Evolutionary conservation across 2,329 filamentous ascomycete genomes (phyloP), one percentile per base, ranked within the genome.

Genomic region (Stachybotrys chartarum): DNA sequence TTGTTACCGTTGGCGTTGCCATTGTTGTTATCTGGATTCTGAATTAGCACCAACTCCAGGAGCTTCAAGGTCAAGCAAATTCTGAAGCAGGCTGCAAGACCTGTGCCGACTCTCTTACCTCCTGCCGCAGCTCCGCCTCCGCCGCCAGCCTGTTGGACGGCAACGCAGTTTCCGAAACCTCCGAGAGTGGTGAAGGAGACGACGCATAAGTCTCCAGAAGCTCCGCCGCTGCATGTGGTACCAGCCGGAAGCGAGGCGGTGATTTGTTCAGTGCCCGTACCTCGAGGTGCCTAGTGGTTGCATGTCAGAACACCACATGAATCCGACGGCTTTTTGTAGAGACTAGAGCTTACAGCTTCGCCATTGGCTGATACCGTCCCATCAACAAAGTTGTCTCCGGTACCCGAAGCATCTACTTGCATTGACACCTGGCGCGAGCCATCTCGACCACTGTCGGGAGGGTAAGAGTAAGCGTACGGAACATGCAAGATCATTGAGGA

Each of bases 141-240:
- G 32, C 14, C 32, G 45, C 18, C 55, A 17, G 14, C 55, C 51
- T 58, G 57, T 42, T 58, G 57, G 32, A 58, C 55, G n/a, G 54
- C 57, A 14, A 58, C 57, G 30, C 57, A 58, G 53, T 58, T 58
- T 16, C 57, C 57, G 44, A 58, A 58, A 11, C 57, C 57, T 49
- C 57, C 57, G 51, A 54, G 52, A 16, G 57, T 58, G 8, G 30
- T 55, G 48, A 58, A 58, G 42, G 57, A 56, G 4, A 53, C 57
- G 35, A 58, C n/a, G 24, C 57, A 58, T 2, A 54, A 50, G 48
- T 58, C 52, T 30, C 53, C 53, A 16, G 57, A 58, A 10, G 57
- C 57, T 31, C 57, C 57, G 24, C 57, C 57, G 30, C 35, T 58
- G 48, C 57, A 58, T 7, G 35, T 56, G 2, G 53, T 57, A n/a